Conservation (phyloP, 441 rosid species). For the Adansonia rubrostipa region DNA sequence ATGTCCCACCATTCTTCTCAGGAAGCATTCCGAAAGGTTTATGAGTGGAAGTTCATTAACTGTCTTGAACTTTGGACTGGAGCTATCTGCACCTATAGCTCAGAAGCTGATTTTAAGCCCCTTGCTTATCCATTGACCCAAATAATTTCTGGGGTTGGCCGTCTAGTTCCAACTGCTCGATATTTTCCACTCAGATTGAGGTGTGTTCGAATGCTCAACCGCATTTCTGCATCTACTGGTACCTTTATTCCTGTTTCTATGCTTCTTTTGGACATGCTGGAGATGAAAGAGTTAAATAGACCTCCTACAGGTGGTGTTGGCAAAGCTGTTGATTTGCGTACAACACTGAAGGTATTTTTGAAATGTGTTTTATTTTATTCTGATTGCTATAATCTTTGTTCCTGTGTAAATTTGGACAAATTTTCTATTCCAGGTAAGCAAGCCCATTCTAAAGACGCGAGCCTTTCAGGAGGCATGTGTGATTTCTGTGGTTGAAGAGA, state of each 20-base stretch:
- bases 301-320: conserved; percentile 93
- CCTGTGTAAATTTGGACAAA: not conserved
- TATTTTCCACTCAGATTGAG: conserved; percentile 89
- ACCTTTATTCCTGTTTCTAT: conserved; percentile 86
- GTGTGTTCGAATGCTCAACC: conserved; percentile 90
- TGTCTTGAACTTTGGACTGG: conserved; percentile 99
- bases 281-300: conserved; percentile 88
- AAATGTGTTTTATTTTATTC: not conserved
- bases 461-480: conserved; percentile 96
- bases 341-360: conserved; percentile 65
- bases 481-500: conserved; percentile 80
- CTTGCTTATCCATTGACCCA: conserved; percentile 93
- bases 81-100: conserved; percentile 73
- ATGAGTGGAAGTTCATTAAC: conserved; percentile 93
- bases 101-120: conserved; percentile 77
- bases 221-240: conserved; percentile 73
- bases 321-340: conserved; percentile 76
- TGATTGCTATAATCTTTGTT: conserved; percentile 1
- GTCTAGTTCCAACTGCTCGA: conserved; percentile 91
- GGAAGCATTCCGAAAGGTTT: conserved; percentile 92
- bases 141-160: conserved; percentile 84
- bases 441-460: conserved; percentile 85
- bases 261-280: conserved; percentile 94
- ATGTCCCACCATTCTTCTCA: conserved; percentile 27
- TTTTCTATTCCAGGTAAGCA: conserved; percentile 63